Conservation (phyloP, 371 early-diverging fungal species). For the Basidiobolus heterosporus region DNA sequence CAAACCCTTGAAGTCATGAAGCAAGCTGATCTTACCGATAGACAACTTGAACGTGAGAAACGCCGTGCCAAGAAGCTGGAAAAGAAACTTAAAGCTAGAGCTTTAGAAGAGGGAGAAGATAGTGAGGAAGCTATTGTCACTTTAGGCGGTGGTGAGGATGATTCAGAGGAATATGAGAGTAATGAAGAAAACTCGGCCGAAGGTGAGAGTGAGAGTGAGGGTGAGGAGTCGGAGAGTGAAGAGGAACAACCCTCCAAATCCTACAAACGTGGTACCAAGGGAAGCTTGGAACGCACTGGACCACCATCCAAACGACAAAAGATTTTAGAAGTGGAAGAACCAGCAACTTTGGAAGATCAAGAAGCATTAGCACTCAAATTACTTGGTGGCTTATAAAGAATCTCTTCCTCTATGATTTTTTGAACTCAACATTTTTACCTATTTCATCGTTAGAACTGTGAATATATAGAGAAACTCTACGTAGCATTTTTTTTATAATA, state of each 20-base stretch:
- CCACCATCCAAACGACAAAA: conserved; percentile 5
- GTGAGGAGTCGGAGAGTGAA: background rate
- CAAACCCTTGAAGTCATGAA: conserved; percentile 40
- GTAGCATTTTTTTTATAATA: too few species aligned
- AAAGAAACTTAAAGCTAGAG: conserved; percentile 43
- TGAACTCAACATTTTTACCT: too few species aligned
- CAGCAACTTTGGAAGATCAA: conserved; percentile 43
- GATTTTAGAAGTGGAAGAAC: conserved; percentile 39
- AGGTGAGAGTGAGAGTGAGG: background rate
- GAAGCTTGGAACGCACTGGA: conserved; percentile 25
- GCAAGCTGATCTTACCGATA: conserved; percentile 56
- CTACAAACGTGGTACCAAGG: conserved; percentile 5
- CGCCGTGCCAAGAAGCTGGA: conserved; percentile 48
- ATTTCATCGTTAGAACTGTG: too few species aligned
- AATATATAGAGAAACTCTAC: too few species aligned
- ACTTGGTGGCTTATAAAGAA: conserved; percentile 11
- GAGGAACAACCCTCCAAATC: background rate
- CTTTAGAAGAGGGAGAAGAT: conserved; percentile 5
- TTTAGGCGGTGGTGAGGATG: conserved; percentile 2
- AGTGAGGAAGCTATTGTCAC: conserved; percentile 10
- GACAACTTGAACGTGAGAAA: conserved; percentile 46
- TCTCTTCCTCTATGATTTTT: too few species aligned
- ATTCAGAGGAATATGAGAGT: conserved; percentile 1
- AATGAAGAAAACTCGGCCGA: conserved; percentile 7
- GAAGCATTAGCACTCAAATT: conserved; percentile 39